Conservation (phyloP, 768 basidiomycete genomes). For the Boletus edulis region DNA sequence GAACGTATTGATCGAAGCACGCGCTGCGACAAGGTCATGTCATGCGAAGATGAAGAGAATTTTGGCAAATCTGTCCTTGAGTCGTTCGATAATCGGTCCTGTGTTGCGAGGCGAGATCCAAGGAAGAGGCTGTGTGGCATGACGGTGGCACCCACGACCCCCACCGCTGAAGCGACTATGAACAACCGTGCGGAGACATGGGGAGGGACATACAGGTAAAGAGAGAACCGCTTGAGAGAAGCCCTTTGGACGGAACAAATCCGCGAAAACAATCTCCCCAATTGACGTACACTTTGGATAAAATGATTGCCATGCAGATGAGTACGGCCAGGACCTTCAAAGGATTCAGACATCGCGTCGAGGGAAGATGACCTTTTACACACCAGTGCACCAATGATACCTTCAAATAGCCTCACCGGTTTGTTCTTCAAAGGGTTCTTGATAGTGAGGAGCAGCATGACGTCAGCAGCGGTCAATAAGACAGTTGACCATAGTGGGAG, state of each 20-base stretch:
- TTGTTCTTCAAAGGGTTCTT: constrained; percentile 66
- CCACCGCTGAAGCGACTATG: constrained; percentile 47
- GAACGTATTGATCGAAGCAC: constrained; percentile 7
- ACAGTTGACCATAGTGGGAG: constrained; percentile 72
- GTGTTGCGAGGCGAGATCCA: constrained; percentile 82
- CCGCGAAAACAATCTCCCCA: constrained; percentile 78
- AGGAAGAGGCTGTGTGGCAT: constrained; percentile 95
- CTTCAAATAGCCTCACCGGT: constrained; percentile 69
- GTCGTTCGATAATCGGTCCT: constrained; percentile 59
- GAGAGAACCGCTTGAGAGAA: constrained; percentile 56
- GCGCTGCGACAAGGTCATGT: constrained; percentile 23
- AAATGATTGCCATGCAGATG: constrained; percentile 74
- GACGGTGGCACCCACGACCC: constrained; percentile 79
- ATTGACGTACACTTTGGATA: constrained; percentile 64
- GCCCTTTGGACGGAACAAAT: constrained; percentile 66
- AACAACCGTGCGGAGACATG: constrained; percentile 13
- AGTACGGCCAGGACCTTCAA: constrained; percentile 66
- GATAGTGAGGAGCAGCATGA: constrained; percentile 66
- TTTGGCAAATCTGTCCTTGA: constrained; percentile 18
- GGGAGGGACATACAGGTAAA: constrained; percentile 54
- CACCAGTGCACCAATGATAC: constrained; percentile 61
- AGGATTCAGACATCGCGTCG: background rate
- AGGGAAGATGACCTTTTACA: constrained; percentile 11
- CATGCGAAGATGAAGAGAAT: constrained; percentile 1
- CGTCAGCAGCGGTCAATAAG: constrained; percentile 65